Conservation (phyloP, 1,139 yeast species). For the Suhomyces wounanorum region DNA sequence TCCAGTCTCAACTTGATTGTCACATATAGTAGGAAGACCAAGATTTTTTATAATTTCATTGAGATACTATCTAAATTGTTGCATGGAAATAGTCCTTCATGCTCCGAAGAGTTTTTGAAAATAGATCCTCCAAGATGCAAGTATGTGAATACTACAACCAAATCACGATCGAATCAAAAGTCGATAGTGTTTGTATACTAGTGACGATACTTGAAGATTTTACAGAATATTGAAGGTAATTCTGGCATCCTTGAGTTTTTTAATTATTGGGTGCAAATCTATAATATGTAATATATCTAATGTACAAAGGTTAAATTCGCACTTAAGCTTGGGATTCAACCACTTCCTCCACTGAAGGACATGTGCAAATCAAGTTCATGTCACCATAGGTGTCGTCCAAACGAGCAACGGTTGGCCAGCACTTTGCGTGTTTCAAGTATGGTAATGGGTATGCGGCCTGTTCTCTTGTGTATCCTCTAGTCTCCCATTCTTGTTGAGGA, state of each 20-base stretch:
- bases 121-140: too few species aligned
- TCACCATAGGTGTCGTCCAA: slow-evolving; percentile 95
- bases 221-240: not conserved
- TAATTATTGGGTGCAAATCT: slow-evolving; percentile 7
- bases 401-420: slow-evolving; percentile 95
- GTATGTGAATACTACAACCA: too few species aligned
- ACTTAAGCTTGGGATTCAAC: slow-evolving; percentile 28
- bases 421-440: slow-evolving; percentile 69
- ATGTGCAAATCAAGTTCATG: slow-evolving; percentile 87
- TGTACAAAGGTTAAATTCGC: slow-evolving; percentile 6
- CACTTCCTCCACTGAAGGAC: slow-evolving; percentile 78
- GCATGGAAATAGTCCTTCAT: too few species aligned
- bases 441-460: slow-evolving; percentile 91
- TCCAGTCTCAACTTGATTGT: too few species aligned
- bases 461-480: slow-evolving; percentile 88
- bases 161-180: too few species aligned
- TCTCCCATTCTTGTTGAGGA: slow-evolving; percentile 63
- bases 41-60: too few species aligned
- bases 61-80: too few species aligned
- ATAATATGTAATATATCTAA: slow-evolving; percentile 2
- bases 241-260: not conserved
- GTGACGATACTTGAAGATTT: too few species aligned
- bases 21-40: too few species aligned
- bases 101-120: too few species aligned
- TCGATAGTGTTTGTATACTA: too few species aligned